Conservation (phyloP, 129 eudicot species). For the Chrysanthemum seticuspe region DNA sequence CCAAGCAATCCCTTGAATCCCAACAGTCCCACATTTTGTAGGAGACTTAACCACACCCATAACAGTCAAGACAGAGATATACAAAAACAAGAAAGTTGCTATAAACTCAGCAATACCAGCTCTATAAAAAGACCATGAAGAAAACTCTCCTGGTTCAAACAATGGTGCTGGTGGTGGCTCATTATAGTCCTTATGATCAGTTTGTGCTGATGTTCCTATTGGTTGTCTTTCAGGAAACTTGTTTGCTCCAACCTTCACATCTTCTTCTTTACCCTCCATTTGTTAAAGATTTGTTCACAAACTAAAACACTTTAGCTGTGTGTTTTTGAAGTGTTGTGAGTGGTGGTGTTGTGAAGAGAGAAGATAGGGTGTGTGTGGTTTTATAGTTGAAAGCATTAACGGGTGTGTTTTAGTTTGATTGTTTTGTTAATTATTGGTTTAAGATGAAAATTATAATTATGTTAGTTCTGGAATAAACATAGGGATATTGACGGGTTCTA, state of each 20-base stretch:
- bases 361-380: conserved; percentile 24
- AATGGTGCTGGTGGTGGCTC: conserved; percentile 93
- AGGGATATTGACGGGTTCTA: conserved; percentile 29
- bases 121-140: conserved; percentile 91
- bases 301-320: no score
- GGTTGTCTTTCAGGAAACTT: conserved; percentile 78
- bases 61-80: conserved; percentile 74
- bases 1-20: conserved; percentile 97
- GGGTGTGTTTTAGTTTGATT: conserved; percentile 1
- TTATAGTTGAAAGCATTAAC: conserved; percentile 25
- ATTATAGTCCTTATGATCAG: conserved; percentile 69
- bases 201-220: conserved; percentile 80
- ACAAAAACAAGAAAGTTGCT: conserved; percentile 87
- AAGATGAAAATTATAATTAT: conserved; percentile 3
- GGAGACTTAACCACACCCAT: conserved; percentile 65
- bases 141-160: conserved; percentile 85
- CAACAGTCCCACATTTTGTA: conserved; percentile 82
- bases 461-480: conserved; percentile 18
- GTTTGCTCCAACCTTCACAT: conserved; percentile 92
- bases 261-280: conserved; percentile 94
- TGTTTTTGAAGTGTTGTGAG: neutral
- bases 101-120: conserved; percentile 94
- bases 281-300: no score
- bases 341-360: conserved; percentile 34
- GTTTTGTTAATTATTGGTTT: conserved; percentile 17